phyloP scores from a whole-genome alignment of 495 filamentous ascomycete genomes.

The Schizothecium vesticola region DNA sequence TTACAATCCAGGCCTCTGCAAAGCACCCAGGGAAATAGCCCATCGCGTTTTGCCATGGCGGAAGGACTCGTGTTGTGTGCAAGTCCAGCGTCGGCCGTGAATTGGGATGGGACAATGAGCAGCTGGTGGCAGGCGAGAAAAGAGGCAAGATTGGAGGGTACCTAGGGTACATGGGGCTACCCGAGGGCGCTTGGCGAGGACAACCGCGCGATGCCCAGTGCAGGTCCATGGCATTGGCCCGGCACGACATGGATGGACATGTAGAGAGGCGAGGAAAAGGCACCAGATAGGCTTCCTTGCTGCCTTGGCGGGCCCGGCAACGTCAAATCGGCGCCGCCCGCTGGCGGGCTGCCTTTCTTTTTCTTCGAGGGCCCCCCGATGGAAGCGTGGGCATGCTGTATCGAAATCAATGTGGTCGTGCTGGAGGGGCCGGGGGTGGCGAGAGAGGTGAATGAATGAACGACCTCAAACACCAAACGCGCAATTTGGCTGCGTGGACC shows the following conservation, averaged over 20 bases:
- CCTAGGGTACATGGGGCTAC: not conserved
- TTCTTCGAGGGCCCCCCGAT: not conserved
- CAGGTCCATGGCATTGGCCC: not conserved
- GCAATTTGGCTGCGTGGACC: not conserved
- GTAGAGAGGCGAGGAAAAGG: not conserved
- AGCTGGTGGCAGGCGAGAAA: not conserved
- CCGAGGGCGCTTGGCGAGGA: not conserved
- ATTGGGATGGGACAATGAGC: not conserved
- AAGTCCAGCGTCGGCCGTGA: not conserved
- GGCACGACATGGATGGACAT: not conserved
- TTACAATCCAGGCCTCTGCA: not conserved
- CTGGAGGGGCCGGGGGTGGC: not conserved
- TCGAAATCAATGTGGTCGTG: not conserved
- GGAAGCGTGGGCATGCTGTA: not conserved
- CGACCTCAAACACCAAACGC: not conserved
- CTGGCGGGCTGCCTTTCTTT: not conserved
- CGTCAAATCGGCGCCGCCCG: not conserved
- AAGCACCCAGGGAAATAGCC: not conserved
- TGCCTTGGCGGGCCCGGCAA: slow-evolving; percentile 1
- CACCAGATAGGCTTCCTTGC: slow-evolving; percentile 8
- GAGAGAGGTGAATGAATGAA: not conserved
- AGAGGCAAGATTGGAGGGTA: not conserved
- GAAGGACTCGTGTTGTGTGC: not conserved
- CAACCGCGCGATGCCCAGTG: not conserved
- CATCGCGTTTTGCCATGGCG: not conserved